Evolutionary conservation across 2,329 filamentous ascomycete species (phyloP).

Genomic region (Claviceps spartinae): DNA sequence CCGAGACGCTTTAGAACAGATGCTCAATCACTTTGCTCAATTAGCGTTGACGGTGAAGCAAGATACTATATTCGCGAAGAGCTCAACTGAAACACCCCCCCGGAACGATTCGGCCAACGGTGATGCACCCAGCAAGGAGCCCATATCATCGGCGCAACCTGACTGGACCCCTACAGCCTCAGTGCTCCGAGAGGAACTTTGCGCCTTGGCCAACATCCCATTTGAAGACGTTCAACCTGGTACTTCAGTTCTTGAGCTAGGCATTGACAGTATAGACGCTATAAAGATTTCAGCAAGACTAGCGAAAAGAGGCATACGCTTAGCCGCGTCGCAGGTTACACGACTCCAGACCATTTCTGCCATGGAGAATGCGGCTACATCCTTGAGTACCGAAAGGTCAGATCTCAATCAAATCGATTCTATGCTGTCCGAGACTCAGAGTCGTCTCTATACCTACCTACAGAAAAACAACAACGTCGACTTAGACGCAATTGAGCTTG

Average conservation of each 20-base stretch:
- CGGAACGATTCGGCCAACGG: neutral
- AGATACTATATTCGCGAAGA: constrained; percentile 3
- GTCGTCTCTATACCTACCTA: constrained; percentile 26
- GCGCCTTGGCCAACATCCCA: constrained; percentile 42
- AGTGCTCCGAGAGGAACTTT: constrained; percentile 47
- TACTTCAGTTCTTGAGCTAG: constrained; percentile 65
- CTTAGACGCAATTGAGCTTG: constrained; percentile 33
- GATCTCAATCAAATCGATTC: too few species aligned
- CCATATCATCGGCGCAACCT: neutral
- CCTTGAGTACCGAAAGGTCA: constrained; percentile 27
- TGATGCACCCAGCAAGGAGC: neutral
- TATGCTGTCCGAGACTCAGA: neutral
- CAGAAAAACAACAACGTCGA: constrained; percentile 17
- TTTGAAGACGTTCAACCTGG: constrained; percentile 37
- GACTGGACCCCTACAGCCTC: constrained; percentile 25
- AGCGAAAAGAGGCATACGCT: constrained; percentile 40
- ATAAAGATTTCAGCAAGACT: constrained; percentile 71
- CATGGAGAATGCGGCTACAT: neutral
- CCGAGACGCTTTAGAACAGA: constrained; percentile 12
- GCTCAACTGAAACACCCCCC: neutral
- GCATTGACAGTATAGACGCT: constrained; percentile 82
- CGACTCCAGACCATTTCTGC: constrained; percentile 51
- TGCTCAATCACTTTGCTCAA: constrained; percentile 28
- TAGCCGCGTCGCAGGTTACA: constrained; percentile 69
- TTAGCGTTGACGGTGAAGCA: constrained; percentile 6